Evolutionary conservation across 2,329 filamentous ascomycete genomes (phyloP).

Genomic region (Penicillium sp.): DNA sequence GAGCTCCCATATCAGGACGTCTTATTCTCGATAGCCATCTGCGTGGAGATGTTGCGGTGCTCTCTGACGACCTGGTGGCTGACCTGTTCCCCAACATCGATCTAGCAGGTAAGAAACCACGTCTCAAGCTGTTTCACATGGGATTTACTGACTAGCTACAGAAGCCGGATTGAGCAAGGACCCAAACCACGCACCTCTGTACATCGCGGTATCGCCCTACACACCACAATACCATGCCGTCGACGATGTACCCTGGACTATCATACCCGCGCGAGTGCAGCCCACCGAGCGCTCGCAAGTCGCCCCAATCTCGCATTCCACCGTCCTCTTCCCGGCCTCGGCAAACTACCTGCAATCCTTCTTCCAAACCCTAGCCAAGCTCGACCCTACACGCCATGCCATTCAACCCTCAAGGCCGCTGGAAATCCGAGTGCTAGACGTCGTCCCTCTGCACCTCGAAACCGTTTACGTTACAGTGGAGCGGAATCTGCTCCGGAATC

Average conservation of each 20-base stretch:
- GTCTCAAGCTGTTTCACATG: not conserved
- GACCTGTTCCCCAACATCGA: conserved; percentile 66
- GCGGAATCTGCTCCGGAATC: conserved; percentile 69
- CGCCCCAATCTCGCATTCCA: conserved; percentile 66
- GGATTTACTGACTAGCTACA: not conserved
- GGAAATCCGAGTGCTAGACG: conserved; percentile 78
- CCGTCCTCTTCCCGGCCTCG: conserved; percentile 69
- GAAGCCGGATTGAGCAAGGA: conserved; percentile 18
- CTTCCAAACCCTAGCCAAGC: conserved; percentile 65
- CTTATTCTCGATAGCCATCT: conserved; percentile 81
- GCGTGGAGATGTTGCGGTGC: conserved; percentile 76
- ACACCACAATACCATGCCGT: conserved; percentile 39
- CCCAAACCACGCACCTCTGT: conserved; percentile 31
- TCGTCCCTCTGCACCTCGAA: conserved; percentile 73
- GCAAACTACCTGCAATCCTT: conserved; percentile 76
- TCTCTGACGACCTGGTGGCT: conserved; percentile 80
- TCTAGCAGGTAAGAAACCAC: conserved; percentile 45
- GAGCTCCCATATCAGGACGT: conserved; percentile 71
- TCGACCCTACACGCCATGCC: conserved; percentile 71
- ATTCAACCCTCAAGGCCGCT: conserved; percentile 71
- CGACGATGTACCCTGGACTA: conserved; percentile 72
- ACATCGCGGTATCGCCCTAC: conserved; percentile 46
- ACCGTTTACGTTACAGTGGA: conserved; percentile 85
- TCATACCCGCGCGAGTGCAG: conserved; percentile 67
- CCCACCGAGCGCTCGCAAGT: conserved; percentile 47